These are phyloP conservation scores for Amylostereum chailletii DNA, from an alignment of 1,284 basidiomycete species.

Conservation along the genomic window DNA sequence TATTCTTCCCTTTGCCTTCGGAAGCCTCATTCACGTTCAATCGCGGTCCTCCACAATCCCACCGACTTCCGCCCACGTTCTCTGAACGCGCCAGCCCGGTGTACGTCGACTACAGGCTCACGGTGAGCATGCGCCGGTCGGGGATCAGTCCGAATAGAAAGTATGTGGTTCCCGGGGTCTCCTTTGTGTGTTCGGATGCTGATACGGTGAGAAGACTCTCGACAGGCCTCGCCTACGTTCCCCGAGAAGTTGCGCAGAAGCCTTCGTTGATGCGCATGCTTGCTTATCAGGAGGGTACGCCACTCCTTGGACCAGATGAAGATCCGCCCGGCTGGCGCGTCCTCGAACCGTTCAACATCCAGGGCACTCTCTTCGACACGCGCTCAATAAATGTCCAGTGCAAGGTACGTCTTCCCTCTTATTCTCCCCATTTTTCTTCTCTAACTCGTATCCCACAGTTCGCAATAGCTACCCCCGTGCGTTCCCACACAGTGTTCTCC, in stretches of 20 bases:
- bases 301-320: slow-evolving; percentile 32
- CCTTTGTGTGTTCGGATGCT: background rate
- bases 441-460: slow-evolving; percentile 25
- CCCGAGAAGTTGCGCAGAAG: slow-evolving; percentile 28
- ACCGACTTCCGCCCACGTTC: slow-evolving; percentile 27
- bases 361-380: slow-evolving; percentile 35
- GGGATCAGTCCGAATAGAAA: background rate
- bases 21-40: slow-evolving; percentile 11
- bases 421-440: background rate
- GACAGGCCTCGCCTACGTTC: slow-evolving; percentile 32
- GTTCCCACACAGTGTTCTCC: background rate
- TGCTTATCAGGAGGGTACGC: slow-evolving; percentile 32
- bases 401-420: slow-evolving; percentile 26
- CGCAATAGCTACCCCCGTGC: slow-evolving; percentile 46
- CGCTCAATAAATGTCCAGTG: slow-evolving; percentile 28
- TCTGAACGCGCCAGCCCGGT: slow-evolving; percentile 27
- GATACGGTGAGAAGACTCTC: slow-evolving; percentile 12
- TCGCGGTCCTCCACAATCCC: slow-evolving; percentile 11
- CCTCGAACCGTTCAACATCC: slow-evolving; percentile 24
- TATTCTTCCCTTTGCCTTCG: slow-evolving; percentile 22
- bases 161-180: background rate
- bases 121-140: slow-evolving; percentile 20
- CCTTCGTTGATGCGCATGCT: slow-evolving; percentile 39
- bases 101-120: slow-evolving; percentile 31
- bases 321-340: slow-evolving; percentile 44